Evolutionary conservation across 176 grass and related monocot species (phyloP), one percentile per base, ranked within the genome.

Genomic region (Oryza glumipatula): DNA sequence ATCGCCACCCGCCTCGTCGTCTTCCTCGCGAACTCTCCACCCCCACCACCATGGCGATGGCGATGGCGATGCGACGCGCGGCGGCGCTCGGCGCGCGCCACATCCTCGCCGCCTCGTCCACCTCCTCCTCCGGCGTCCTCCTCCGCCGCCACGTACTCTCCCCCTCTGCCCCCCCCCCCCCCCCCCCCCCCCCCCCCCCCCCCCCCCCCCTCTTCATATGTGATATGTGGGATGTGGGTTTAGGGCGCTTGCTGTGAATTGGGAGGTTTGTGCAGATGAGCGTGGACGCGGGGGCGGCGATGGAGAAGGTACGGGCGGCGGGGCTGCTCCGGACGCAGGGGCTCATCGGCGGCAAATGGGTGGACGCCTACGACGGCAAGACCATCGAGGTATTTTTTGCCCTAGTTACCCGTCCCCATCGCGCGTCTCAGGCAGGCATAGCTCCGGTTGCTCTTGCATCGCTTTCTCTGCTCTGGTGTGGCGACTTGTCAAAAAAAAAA

Each of bases 291-390:
- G 85, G 83, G 51, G 82, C 92, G 46, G 91, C 91, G 56, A 48
- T 98, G 69, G 80, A 86, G 72, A 83, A 84, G 84, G 73, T 95
- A 78, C 86, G 81, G 67, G 79, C 88, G 74, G 86, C 92, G 82
- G 95, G 95, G 65, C 76, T 98, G 17, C 82, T 98, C 79, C 93
- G 73, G 91, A 93, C 90, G 64, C 84, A 83, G 28, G 92, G 92
- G 7, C 92, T 98, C n/a, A 84, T 98, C 75, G 95, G 89, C 13
- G 92, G 92, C 26, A 67, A 90, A 73, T 98, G 95, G 95, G 84
- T 93, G 19, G 92, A 98, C 86, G 89, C 92, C 46, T 91, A 95
- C 67, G 89, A 98, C 82, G 90, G 95, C 19, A 98, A 92, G 81
- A 98, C 82, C 32, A 85, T 95, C 14, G 88, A 98, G 95, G 95